Base-by-base conservation (phyloP, 163 green algal species). In the Trebouxiophyceae sp. region DNA sequence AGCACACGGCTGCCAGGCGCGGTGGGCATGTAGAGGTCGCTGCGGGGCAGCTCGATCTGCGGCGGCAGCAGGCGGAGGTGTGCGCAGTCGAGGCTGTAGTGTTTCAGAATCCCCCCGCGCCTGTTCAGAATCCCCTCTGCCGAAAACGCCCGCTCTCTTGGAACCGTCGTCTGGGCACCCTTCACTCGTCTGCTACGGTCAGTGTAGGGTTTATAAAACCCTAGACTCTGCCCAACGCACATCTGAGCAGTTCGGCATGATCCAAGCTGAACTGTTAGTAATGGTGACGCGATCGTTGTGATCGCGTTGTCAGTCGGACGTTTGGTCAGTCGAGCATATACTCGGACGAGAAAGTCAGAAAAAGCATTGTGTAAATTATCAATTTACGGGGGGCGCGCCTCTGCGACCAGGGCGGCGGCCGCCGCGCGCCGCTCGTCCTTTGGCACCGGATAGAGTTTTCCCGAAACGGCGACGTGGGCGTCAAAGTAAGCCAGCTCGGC, bases 21-120 rank as follows among this genome's bases (percentile, higher is more conserved):
- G 24, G 86, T 95, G 32, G 92, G 92, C 57, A 98, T 69, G 77
- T 97, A 98, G 31, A 98, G 77, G 76, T 97, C 89, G 23, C 68
- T 47, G 5, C 87, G 71, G 2, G 64, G 29, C 34, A 80, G 30
- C 27, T 33, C 23, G 0, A 86, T 62, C 50, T 79, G 61, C 46
- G 71, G 29, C 12, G 4, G 8, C 34, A 56, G 39, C 8, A n/a
- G 39, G 39, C 39, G 16, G 8, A 50, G 8, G 39, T 50, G 12
- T 50, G 39, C 16, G 39, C 12, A 8, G 39, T 50, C 8, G 12
- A 50, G 16, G 8, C 39, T 50, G 39, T 50, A n/a, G n/a, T n/a
- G n/a, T n/a, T n/a, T n/a, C n/a, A n/a, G n/a, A n/a, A n/a, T n/a
- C n/a, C n/a, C n/a, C n/a, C n/a, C n/a, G n/a, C n/a, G n/a, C n/a